These are phyloP conservation scores for Komagataella pseudopastoris DNA, from an alignment of 805 yeast genomes.

Conservation along the genomic window DNA sequence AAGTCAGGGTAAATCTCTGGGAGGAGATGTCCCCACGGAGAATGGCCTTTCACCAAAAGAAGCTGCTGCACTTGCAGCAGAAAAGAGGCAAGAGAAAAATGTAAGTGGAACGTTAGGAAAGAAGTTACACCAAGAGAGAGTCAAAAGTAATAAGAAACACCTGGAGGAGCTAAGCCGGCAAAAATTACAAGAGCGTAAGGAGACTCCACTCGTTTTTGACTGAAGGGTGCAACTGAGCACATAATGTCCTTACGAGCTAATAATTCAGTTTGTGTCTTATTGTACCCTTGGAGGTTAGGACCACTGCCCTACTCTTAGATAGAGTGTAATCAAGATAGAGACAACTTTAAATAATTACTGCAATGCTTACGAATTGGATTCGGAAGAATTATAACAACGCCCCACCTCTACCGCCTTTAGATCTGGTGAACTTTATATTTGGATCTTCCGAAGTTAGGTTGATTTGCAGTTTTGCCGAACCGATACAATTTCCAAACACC, in stretches of 20 bases:
- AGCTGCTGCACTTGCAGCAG: neutral
- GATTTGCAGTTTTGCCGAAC: too few relatives aligned
- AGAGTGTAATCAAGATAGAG: too few relatives aligned
- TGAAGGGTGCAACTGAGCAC: neutral
- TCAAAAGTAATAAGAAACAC: neutral
- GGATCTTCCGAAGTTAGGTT: too few relatives aligned
- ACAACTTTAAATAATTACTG: too few relatives aligned
- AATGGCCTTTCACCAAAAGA: neutral
- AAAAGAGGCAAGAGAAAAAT: neutral
- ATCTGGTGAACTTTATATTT: too few relatives aligned
- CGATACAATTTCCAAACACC: neutral
- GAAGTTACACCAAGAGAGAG: neutral
- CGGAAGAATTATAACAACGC: too few relatives aligned
- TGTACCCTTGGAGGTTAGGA: too few relatives aligned
- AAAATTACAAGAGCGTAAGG: neutral
- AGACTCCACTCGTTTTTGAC: neutral
- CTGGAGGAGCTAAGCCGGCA: neutral
- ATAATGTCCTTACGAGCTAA: too few relatives aligned
- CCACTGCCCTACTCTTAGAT: too few relatives aligned
- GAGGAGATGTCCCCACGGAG: neutral
- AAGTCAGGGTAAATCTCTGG: neutral
- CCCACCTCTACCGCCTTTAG: neutral
- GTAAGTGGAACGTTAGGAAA: neutral
- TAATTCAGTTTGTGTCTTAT: neutral
- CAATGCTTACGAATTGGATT: too few relatives aligned